phyloP scores from a whole-genome alignment of 495 filamentous ascomycete species.

The Immersiella caudata region DNA sequence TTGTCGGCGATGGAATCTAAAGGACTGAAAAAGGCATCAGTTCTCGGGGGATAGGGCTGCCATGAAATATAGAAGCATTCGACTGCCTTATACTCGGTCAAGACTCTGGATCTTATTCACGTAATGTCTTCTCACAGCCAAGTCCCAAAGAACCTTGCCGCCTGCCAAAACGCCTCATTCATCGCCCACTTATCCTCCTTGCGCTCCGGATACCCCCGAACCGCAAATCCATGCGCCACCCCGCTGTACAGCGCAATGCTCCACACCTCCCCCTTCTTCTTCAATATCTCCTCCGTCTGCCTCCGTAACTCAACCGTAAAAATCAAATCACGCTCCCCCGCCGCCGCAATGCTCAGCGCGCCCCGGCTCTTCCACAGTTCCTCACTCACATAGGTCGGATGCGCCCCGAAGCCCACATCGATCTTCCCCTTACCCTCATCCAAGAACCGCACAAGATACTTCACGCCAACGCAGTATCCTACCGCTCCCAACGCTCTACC shows the following conservation, averaged over 20 bases:
- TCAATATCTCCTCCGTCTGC: slow-evolving; percentile 17
- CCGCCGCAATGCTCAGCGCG: slow-evolving; percentile 16
- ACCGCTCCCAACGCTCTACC: slow-evolving; percentile 8
- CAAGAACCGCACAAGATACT: slow-evolving; percentile 13
- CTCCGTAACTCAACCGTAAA: slow-evolving; percentile 16
- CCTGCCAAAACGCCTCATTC: slow-evolving; percentile 12
- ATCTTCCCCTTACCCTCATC: slow-evolving; percentile 6
- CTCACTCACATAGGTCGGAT: slow-evolving; percentile 14
- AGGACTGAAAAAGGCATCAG: too few species aligned
- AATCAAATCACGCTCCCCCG: slow-evolving; percentile 15
- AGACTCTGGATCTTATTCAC: too few species aligned
- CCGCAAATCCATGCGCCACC: slow-evolving; percentile 18
- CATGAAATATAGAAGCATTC: too few species aligned
- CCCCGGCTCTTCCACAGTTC: slow-evolving; percentile 13
- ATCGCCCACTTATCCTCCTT: slow-evolving; percentile 4
- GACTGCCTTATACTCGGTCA: too few species aligned
- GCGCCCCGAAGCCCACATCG: slow-evolving; percentile 19
- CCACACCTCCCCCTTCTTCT: slow-evolving; percentile 16
- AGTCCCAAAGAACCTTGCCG: slow-evolving; percentile 9
- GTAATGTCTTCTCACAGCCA: too few species aligned
- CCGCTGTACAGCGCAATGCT: slow-evolving; percentile 10
- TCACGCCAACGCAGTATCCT: slow-evolving; percentile 17
- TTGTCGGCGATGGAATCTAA: too few species aligned
- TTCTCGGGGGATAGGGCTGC: too few species aligned
- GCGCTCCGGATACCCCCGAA: slow-evolving; percentile 7